Base-by-base conservation (phyloP, 768 basidiomycete species). In the Suillus subaureus region DNA sequence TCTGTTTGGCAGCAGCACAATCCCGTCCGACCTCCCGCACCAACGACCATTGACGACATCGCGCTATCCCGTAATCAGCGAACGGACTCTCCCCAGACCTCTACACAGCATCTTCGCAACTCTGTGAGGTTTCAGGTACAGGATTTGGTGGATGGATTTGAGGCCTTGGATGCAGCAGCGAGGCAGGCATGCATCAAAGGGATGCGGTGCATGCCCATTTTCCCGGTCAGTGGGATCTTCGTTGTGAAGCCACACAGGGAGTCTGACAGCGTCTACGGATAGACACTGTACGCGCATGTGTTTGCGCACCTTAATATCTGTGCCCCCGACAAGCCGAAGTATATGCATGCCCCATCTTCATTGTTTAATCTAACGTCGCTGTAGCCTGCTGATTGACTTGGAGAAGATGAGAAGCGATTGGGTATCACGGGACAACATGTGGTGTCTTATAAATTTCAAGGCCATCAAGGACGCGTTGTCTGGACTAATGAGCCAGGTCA, bases 231-330 rank as follows among this genome's bases (percentile, higher is more conserved):
- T 74, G 43, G 43, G 71, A 21, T 21, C 15, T 54, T 31, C 11
- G 16, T 18, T 61, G 16, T 35, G 31, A 16, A 16, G 15, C 9
- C 11, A 5, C 28, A 9, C 18, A 43, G 35, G 11, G 35, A 18
- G 15, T 64, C 23, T 35, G 61, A 66, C 11, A 40, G 67, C 37
- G 66, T 39, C 49, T 2, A 18, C 2, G 45, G 39, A 42, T 31
- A 76, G 74, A 69, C 69, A 37, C 35, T 75, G 42, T 62, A 68
- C 28, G 72, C 72, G 11, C 70, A 64, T 61, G 52, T 75, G 21
- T 75, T 75, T 11, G 66, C 67, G 49, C 74, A 77, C 56, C 54
- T 75, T 66, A 73, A 64, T 15, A 31, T 75, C 33, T 77, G 75
- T 39, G 63, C 51, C 12, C 33, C 54, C 4, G 70, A 68, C 21